phyloP scores from a whole-genome alignment of 2,329 filamentous ascomycete genomes.

The Colletotrichum costaricense region DNA sequence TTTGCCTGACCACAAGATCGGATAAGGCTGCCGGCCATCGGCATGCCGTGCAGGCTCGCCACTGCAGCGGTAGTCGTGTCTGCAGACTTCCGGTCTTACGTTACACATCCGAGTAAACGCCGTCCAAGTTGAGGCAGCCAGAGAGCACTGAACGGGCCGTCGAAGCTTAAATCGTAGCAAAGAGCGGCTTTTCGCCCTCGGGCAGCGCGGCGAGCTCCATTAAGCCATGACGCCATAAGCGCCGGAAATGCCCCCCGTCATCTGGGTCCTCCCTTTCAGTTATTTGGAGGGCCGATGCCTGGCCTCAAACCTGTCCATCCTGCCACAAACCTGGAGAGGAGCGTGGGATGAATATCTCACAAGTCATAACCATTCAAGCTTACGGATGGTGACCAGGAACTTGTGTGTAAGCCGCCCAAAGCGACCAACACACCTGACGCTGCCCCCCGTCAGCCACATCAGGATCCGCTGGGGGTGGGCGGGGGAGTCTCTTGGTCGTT shows the following conservation, averaged over 20 bases:
- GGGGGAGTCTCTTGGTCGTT: neutral
- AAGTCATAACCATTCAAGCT: neutral
- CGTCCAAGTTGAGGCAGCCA: neutral
- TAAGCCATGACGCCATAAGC: constrained; percentile 31
- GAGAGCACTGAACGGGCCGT: constrained; percentile 3
- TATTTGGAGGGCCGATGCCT: neutral
- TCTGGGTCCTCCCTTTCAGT: neutral
- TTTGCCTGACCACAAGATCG: constrained; percentile 4
- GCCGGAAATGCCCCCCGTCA: constrained; percentile 6
- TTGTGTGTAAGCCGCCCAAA: constrained; percentile 3
- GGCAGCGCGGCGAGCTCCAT: constrained; percentile 6
- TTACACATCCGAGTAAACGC: constrained; percentile 2
- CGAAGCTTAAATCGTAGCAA: constrained; percentile 13
- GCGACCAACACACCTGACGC: constrained; percentile 18
- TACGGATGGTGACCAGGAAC: neutral
- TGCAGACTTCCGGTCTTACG: neutral
- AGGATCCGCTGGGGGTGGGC: neutral
- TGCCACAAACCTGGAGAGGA: neutral
- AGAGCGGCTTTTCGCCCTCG: neutral
- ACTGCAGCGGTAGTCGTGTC: constrained; percentile 1
- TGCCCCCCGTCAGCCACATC: constrained; percentile 4
- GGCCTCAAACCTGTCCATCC: neutral
- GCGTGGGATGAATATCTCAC: constrained; percentile 3
- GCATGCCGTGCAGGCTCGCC: constrained; percentile 2
- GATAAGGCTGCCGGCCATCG: constrained; percentile 11